Base-by-base conservation (phyloP, 1,139 yeast genomes). In the Candida glucosophila region DNA sequence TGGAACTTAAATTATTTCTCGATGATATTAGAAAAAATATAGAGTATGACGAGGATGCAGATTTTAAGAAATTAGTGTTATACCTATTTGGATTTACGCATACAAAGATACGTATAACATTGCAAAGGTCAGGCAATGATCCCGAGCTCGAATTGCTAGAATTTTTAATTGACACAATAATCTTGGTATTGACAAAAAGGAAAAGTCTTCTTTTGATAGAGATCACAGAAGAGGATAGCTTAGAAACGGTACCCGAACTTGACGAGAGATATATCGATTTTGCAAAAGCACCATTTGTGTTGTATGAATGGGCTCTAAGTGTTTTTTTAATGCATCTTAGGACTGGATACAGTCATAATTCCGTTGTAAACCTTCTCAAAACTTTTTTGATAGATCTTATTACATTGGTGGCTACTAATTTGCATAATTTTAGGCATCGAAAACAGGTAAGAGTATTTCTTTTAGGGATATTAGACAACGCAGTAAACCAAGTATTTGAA, bases 11-110 rank as follows among this genome's bases (percentile, higher is more conserved):
- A n/a, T 40, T 39, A 29, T 63, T 64, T 31, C 44, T 64, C 11
- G 41, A 47, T 20, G 71, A 64, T 29, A 52, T 64, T 16, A 50
- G 51, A 26, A 38, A 37, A 21, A 57, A 58, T 30, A 48, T 61
- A 25, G 39, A 47, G 24, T 43, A 44, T 22, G 56, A 55, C 30
- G 59, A 55, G 20, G 35, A 39, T 16, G 47, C 60, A 5, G 65
- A 63, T 37, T 62, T 59, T 37, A 52, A 52, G 31, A 56, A 55
- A 32, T 39, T 62, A 26, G 34, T 49, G 14, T 39, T 61, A 10
- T 59, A 56, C 29, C 41, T 63, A 17, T 47, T 57, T 29, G 51
- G 49, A 12, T 58, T 59, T 31, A 39, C 58, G 22, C 37, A 48
- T 25, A 48, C 47, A 12, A 45, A 47, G 25, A 39, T 55, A 14